Evolutionary conservation across 2,329 filamentous ascomycete genomes (phyloP), one percentile per base, ranked within the genome.

Genomic region (Proliferodiscus dingleyae): DNA sequence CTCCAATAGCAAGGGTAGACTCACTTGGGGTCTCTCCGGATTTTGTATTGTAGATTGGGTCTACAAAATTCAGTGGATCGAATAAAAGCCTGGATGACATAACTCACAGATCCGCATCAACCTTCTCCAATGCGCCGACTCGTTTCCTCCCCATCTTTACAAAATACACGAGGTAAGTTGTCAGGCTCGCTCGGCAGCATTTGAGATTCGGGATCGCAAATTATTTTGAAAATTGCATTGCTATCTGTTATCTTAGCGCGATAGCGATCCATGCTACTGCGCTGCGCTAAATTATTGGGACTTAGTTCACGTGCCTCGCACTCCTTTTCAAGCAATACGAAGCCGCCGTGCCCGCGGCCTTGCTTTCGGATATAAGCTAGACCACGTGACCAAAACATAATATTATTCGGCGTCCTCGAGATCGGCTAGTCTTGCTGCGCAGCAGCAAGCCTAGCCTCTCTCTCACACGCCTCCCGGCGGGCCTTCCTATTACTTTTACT

Each of bases 51-150:
- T 41, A 96, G 72, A 68, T 85, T 93, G 53, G 89, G 83, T 60
- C 82, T 86, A 61, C 40, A 47, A 11, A 50, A 65, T 65, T 58
- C 42, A 47, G 51, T 34, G 15, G 5, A n/a, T 15, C 5, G 16
- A 7, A 16, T 11, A 21, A 26, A 24, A 42, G 18, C 18, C 19
- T 30, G 53, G 42, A 49, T 38, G 42, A 46, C 49, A 32, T 57
- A 32, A 64, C 80, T 52, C 66, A 85, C 77, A 94, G 73, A 68
- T 95, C 89, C 26, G 89, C 90, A 64, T 96, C 90, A 58, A 95
- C 82, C 77, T 96, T 96, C 71, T 96, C 90, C 67, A 96, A 81
- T 50, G 90, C 90, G 45, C 87, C 88, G 48, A 95, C 78, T 71
- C 93, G 94, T 66, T 89, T 79, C 71, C 95, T 95, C 49, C 81